Evolutionary conservation across 2,329 filamentous ascomycete species (phyloP).

Genomic region (Colletotrichum kahawae): DNA sequence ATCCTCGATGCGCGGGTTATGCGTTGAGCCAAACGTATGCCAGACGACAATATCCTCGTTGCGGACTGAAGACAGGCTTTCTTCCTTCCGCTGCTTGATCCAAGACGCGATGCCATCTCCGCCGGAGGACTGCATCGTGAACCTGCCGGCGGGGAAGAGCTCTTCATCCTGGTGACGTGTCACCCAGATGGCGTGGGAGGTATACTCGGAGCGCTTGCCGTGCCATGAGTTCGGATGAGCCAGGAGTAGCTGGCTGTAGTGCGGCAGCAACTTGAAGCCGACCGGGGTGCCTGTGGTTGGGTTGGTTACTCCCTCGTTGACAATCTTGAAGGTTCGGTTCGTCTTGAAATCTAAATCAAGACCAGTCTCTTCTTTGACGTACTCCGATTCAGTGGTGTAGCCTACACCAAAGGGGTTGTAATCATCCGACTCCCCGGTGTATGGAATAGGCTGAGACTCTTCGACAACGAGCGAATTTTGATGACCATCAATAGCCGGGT

Average conservation of each 20-base stretch:
- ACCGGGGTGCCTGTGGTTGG: constrained; percentile 47
- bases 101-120: constrained; percentile 43
- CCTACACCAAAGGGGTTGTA: constrained; percentile 59
- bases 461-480: constrained; percentile 55
- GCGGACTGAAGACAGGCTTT: constrained; percentile 45
- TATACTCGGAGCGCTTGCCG: constrained; percentile 46
- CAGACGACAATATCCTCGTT: constrained; percentile 62
- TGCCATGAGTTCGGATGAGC: constrained; percentile 44
- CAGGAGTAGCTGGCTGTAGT: constrained; percentile 51
- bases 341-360: constrained; percentile 56
- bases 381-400: constrained; percentile 45
- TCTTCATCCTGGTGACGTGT: constrained; percentile 49
- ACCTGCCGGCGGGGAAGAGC: constrained; percentile 45
- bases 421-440: constrained; percentile 23
- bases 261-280: constrained; percentile 50
- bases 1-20: constrained; percentile 69
- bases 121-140: constrained; percentile 52
- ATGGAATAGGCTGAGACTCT: constrained; percentile 46
- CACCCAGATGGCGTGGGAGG: constrained; percentile 48
- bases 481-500: constrained; percentile 62
- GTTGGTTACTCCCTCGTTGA: constrained; percentile 49
- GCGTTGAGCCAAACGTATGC: constrained; percentile 66
- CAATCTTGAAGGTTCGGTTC: constrained; percentile 53
- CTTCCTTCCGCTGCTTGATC: constrained; percentile 40
- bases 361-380: constrained; percentile 46